Percentiles rank a stretch among this genome's conserved stretches.
These are phyloP conservation scores for Fusarium duplospermum DNA, from an alignment of 2,329 filamentous ascomycete species.

Conservation along the genomic window DNA sequence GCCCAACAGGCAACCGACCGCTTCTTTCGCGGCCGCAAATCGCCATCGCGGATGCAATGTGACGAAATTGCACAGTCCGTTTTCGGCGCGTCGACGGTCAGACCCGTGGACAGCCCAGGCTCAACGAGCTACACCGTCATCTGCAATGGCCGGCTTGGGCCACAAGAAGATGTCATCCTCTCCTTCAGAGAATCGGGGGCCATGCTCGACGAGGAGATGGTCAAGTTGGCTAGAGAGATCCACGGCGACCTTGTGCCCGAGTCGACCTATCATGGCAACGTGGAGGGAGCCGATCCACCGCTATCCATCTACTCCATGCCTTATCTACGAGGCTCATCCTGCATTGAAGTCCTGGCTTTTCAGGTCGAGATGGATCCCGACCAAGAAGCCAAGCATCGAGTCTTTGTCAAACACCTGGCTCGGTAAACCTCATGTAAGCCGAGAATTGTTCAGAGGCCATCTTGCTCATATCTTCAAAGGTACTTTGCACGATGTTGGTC, in stretches of 20 bases:
- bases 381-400: slow-evolving; percentile 24
- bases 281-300: slow-evolving; percentile 42
- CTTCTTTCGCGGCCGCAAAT: slow-evolving; percentile 37
- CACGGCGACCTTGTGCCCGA: slow-evolving; percentile 44
- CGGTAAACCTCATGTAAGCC: slow-evolving; percentile 8
- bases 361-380: slow-evolving; percentile 34
- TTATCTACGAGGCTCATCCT: slow-evolving; percentile 41
- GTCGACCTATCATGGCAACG: slow-evolving; percentile 33
- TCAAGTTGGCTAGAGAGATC: slow-evolving; percentile 41
- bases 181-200: slow-evolving; percentile 30
- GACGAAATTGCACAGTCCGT: slow-evolving; percentile 35
- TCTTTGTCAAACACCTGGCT: slow-evolving; percentile 30
- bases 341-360: slow-evolving; percentile 35
- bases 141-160: slow-evolving; percentile 27
- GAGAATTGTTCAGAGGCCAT: slow-evolving; percentile 4
- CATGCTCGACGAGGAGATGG: slow-evolving; percentile 18
- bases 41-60: slow-evolving; percentile 38
- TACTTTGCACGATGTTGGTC: slow-evolving; percentile 46
- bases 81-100: slow-evolving; percentile 33
- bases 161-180: slow-evolving; percentile 18
- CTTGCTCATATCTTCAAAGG: slow-evolving; percentile 20
- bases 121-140: slow-evolving; percentile 47
- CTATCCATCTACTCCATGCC: slow-evolving; percentile 40
- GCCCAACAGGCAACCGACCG: slow-evolving; percentile 21
- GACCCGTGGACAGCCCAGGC: slow-evolving; percentile 42